Evolutionary conservation across 352 stramenopile species (phyloP).

Genomic region (Phytophthora pistaciae): DNA sequence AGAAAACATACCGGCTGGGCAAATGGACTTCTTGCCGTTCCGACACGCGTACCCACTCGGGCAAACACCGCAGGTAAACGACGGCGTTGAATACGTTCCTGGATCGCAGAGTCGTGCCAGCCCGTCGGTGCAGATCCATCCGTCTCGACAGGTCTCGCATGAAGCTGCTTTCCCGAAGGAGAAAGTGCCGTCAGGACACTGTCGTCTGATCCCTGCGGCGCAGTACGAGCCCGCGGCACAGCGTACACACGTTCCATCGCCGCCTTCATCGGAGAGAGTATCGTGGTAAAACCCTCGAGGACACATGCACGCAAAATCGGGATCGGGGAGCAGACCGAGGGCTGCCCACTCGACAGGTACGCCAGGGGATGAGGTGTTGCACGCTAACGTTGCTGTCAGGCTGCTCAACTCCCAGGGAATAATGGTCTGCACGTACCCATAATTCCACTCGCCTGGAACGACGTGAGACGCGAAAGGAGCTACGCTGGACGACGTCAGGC

Average conservation of each 20-base stretch:
- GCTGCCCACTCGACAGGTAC: conserved; percentile 56
- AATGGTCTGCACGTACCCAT: conserved; percentile 37
- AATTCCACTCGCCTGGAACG: conserved; percentile 41
- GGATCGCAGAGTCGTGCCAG: conserved; percentile 59
- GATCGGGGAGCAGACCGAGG: conserved; percentile 65
- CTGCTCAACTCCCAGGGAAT: conserved; percentile 53
- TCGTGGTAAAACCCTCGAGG: conserved; percentile 67
- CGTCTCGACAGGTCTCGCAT: conserved; percentile 65
- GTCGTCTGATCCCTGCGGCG: conserved; percentile 57
- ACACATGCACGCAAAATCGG: conserved; percentile 60
- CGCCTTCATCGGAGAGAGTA: conserved; percentile 10
- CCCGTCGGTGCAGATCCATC: conserved; percentile 71
- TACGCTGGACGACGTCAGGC: conserved; percentile 10
- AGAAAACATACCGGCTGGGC: conserved; percentile 57
- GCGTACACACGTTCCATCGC: conserved; percentile 44
- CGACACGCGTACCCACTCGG: conserved; percentile 60
- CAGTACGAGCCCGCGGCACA: conserved; percentile 73
- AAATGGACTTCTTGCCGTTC: conserved; percentile 63
- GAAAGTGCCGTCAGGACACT: conserved; percentile 56
- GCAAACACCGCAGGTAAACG: conserved; percentile 51
- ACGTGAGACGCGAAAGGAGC: conserved; percentile 18
- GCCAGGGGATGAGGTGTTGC: conserved; percentile 46
- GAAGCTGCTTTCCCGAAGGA: conserved; percentile 65
- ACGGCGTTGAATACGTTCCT: conserved; percentile 57
- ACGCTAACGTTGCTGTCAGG: conserved; percentile 46